Base-by-base conservation (phyloP, 2,329 filamentous ascomycete species). In the Verticillium isaacii region DNA sequence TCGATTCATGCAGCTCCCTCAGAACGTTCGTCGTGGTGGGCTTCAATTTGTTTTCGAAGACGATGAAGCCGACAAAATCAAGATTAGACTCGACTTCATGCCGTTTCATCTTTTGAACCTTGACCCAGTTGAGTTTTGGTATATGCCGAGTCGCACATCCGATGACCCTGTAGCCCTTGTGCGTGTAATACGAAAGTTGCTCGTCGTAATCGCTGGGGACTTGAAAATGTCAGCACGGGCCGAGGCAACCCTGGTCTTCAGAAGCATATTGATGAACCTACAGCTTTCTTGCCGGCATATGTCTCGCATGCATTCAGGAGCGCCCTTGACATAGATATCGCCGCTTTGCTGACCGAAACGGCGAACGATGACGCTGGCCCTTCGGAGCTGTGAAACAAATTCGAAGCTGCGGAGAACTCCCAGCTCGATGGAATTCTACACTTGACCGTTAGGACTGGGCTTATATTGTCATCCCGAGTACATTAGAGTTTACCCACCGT, bases 1-100 rank as follows among this genome's bases (percentile, higher is more conserved):
- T 90, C 8, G 96, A 94, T 59, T 89, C 82, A 36, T 86, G 83
- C 3, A 99, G 83, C 75, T 98, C 93, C 61, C 90, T 84, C 32
- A 99, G 86, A 37, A 97, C 90, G 1, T 83, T 84, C 1, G 91
- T 84, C 0, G 94, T 97, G 23, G 86, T 93, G 1, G 91, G 89
- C 74, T 99, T 99, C 64, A 99, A 80, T 77, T 99, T 99, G 78
- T 99, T 99, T 77, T 99, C 95, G 69, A 99, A 99, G 60, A 99
- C 89, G 71, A 99, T 98, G 77, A 99, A 99, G 5, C 95, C 95
- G 39, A 93, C 84, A 71, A 99, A 98, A 56, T 94, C 87, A 12
- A 99, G 84, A 36, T 88, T 82, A 3, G 86, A 89, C 74, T 99
- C 95, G 9, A 91, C 93, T 60, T 97, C 91, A 45, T 88, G 79